Conservation (phyloP, 2,329 filamentous ascomycete genomes). For the Aspergillus cejpii region DNA sequence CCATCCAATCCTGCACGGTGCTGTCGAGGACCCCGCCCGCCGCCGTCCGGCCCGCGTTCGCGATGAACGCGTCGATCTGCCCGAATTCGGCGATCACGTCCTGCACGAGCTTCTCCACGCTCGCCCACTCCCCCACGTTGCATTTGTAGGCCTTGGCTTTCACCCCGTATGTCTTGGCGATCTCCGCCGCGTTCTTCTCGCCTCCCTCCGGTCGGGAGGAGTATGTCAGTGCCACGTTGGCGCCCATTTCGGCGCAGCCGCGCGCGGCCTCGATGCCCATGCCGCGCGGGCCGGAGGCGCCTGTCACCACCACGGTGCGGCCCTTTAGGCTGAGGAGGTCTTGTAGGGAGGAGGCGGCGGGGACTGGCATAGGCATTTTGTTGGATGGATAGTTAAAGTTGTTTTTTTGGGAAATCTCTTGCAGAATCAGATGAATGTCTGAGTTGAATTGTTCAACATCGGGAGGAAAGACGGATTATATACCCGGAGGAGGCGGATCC, state of each 20-base stretch:
- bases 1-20: slow-evolving; percentile 63
- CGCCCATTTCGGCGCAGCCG: slow-evolving; percentile 58
- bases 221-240: slow-evolving; percentile 62
- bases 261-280: slow-evolving; percentile 63
- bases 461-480: background rate
- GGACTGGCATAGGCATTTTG: slow-evolving; percentile 38
- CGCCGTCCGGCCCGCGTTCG: slow-evolving; percentile 65
- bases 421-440: slow-evolving; percentile 1
- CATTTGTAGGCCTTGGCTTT: slow-evolving; percentile 64
- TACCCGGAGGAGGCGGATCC: background rate
- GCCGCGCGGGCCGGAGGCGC: slow-evolving; percentile 54
- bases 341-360: slow-evolving; percentile 30
- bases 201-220: slow-evolving; percentile 55
- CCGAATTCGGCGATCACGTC: slow-evolving; percentile 63
- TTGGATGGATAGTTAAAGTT: slow-evolving; percentile 24
- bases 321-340: slow-evolving; percentile 46
- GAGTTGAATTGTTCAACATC: no score
- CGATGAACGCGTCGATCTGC: slow-evolving; percentile 61
- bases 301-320: slow-evolving; percentile 44
- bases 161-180: slow-evolving; percentile 54
- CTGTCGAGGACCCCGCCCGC: slow-evolving; percentile 62
- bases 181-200: slow-evolving; percentile 60
- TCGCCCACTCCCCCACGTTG: slow-evolving; percentile 52
- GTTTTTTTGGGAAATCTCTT: background rate
- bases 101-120: slow-evolving; percentile 51